Conservation (phyloP, 1,284 basidiomycete genomes). For the Ustilago lituana region DNA sequence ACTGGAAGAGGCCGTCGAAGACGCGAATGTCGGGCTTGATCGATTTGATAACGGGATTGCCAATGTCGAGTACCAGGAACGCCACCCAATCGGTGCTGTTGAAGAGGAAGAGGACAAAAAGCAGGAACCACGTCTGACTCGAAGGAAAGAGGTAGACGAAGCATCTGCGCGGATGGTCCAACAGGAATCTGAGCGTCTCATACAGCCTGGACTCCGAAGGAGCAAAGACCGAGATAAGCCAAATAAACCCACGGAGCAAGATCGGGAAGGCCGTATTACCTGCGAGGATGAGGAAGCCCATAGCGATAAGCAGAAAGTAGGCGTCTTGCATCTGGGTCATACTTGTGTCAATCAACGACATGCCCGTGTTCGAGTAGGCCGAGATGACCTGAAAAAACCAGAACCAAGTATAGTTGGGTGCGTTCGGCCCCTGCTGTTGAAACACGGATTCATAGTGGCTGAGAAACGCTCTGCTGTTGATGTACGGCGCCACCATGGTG, state of each 20-base stretch:
- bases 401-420: conserved; percentile 74
- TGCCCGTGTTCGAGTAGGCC: conserved; percentile 88
- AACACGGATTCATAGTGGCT: conserved; percentile 52
- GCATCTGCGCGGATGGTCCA: conserved; percentile 93
- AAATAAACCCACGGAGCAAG: conserved; percentile 69
- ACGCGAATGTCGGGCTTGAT: conserved; percentile 74
- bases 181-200: conserved; percentile 87
- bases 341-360: conserved; percentile 85
- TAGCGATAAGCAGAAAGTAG: conserved; percentile 78
- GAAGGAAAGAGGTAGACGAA: conserved; percentile 95
- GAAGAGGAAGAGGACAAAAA: conserved; percentile 75
- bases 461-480: conserved; percentile 51
- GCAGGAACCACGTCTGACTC: conserved; percentile 87
- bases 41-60: conserved; percentile 76
- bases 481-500: conserved; percentile 61
- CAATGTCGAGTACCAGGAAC: conserved; percentile 88
- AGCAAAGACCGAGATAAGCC: conserved; percentile 77
- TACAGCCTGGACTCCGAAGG: conserved; percentile 74
- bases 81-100: conserved; percentile 85
- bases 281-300: conserved; percentile 78
- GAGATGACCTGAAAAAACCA: conserved; percentile 86
- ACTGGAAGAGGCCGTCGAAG: conserved; percentile 68
- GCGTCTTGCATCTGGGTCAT: conserved; percentile 88
- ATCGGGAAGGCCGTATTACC: conserved; percentile 82
- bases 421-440: conserved; percentile 53